Base-by-base conservation (phyloP, 208 protist genomes). In the Strigomonas galati region DNA sequence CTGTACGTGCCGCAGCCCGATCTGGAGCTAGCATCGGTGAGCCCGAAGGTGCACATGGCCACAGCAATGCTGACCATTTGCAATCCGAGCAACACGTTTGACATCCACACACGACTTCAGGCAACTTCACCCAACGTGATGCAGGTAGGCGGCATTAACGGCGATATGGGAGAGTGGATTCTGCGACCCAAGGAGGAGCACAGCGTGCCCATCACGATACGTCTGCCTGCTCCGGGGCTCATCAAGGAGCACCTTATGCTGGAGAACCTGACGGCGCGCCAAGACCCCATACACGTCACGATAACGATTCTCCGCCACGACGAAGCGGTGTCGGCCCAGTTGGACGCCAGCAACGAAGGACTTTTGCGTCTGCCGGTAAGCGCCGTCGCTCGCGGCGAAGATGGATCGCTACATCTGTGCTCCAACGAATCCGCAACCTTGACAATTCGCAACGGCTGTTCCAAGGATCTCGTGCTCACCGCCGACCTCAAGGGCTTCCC, bases 61-160 rank as follows among this genome's bases (percentile, higher is more conserved):
- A 72, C 62, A 24, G 69, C 84, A 10, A 65, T 69, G 24, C 32
- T 91, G 10, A 74, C 51, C 6, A 43, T 94, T 37, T 60, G 26
- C 52, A 94, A 94, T 57, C 76, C 82, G 0, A 91, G 84, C 0
- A 75, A 89, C 67, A 77, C 75, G n/a, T 91, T 89, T 60, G 19
- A 67, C n/a, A 71, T 91, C 24, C 74, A 61, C 40, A 74, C 79
- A 2, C 67, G 63, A 1, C 37, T 91, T 26, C 48, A 57, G 31
- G 59, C 81, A 49, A 69, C 64, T 32, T 78, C 80, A 12, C 28
- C 65, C 15, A 76, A 72, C 23, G 55, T 83, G 24, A 62, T 55
- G 37, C 57, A 71, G 37, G 72, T 72, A 32, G 69, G 68, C 15
- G 62, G 24, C 2, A 26, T 46, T 32, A 71, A 56, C 43, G 56